phyloP scores from a whole-genome alignment of 2,329 filamentous ascomycete species.

The Penicillium sp. region DNA sequence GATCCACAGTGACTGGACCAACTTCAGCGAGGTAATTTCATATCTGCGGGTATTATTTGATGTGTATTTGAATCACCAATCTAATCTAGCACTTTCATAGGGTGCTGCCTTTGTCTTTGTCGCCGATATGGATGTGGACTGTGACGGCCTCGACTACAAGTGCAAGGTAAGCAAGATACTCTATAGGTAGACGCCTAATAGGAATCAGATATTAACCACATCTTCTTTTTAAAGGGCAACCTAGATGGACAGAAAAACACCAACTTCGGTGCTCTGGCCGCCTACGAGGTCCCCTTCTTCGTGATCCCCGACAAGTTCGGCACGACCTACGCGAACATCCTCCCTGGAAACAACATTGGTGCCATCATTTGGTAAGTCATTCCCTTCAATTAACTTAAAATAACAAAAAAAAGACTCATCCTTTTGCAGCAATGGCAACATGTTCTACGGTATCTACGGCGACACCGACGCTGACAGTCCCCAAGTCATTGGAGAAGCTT shows the following conservation, averaged over 20 bases:
- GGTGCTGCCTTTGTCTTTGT: conserved; percentile 38
- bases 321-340: conserved; percentile 21
- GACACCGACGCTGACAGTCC: conserved; percentile 39
- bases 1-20: conserved; percentile 39
- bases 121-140: conserved; percentile 45
- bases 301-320: conserved; percentile 41
- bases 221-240: conserved; percentile 32
- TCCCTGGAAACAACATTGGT: conserved; percentile 39
- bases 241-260: conserved; percentile 35
- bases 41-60: too few relatives aligned
- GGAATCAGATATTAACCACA: neutral
- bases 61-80: neutral
- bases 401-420: neutral
- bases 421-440: conserved; percentile 35
- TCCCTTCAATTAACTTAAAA: too few relatives aligned
- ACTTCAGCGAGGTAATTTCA: conserved; percentile 30
- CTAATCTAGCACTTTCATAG: conserved; percentile 16
- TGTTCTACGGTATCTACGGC: conserved; percentile 44
- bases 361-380: conserved; percentile 39
- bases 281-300: conserved; percentile 41
- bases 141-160: conserved; percentile 38
- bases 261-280: conserved; percentile 39
- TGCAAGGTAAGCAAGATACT: conserved; percentile 30
- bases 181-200: fast-evolving
- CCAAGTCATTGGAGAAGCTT: conserved; percentile 41